Base-by-base conservation (phyloP, 768 basidiomycete species). In the Lyophyllum decastes region DNA sequence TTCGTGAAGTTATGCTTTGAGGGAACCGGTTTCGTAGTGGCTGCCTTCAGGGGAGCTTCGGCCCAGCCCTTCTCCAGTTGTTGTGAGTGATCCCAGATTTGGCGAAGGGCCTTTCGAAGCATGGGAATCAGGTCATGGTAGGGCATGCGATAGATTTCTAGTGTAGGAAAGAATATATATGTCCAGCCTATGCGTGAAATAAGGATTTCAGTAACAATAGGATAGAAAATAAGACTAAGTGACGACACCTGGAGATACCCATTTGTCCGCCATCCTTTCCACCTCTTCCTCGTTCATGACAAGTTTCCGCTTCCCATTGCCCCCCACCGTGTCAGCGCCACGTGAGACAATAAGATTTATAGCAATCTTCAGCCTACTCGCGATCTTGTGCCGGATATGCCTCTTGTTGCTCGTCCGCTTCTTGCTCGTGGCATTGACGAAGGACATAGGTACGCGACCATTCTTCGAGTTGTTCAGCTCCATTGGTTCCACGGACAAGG, bases 81-180 rank as follows among this genome's bases (percentile, higher is more conserved):
- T 21, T 60, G 59, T 1, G 68, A 71, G n/a, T 38, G 44, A 2
- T 47, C 34, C 49, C 64, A 66, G 5, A 76, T 58, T 8, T 47
- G 25, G 16, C 44, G 51, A 10, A 75, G 70, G 40, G 64, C 69
- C 1, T 40, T 41, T 16, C 80, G 76, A 2, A 82, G 57, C 10
- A 66, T 16, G n/a, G 68, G 59, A 26, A 83, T 70, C 34, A 83
- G 68, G 7, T 72, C 62, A 1, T 71, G 54, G 61, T 77, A 80
- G 0, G 80, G 76, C 78, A 79, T 80, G 6, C 70, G 70, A 59
- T 79, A 78, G 1, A 82, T 55, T 35, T 72, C 70, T 2, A 74
- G 64, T 0, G 66, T 72, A 9, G 77, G 76, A 17, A 61, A 68
- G 52, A 80, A 74, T 34, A 78, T 61, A 54, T 84, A 84, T 41